Conservation (phyloP, 768 basidiomycete genomes). For the Suillus hirtellus region DNA sequence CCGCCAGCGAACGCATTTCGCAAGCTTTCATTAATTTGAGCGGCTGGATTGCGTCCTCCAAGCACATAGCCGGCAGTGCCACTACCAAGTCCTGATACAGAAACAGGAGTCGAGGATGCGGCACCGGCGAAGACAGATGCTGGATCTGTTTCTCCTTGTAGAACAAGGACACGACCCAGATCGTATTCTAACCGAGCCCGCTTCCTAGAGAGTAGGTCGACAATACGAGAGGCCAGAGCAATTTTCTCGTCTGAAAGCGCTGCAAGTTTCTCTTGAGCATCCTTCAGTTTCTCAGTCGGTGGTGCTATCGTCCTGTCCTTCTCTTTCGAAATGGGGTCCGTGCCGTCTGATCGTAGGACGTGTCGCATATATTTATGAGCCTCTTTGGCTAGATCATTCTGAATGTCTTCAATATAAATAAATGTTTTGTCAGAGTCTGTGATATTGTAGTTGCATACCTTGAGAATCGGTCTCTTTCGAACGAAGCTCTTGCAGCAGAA, state of each 20-base stretch:
- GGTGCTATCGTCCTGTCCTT: conserved; percentile 33
- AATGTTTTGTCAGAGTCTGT: background rate
- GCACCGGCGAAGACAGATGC: conserved; percentile 32
- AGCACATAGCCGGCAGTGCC: conserved; percentile 30
- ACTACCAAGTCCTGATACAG: conserved; percentile 14
- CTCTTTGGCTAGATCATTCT: conserved; percentile 46
- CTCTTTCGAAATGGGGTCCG: conserved; percentile 32
- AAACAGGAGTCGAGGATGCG: conserved; percentile 23
- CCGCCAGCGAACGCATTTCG: conserved; percentile 36
- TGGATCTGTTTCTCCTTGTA: conserved; percentile 45
- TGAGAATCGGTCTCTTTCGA: conserved; percentile 44
- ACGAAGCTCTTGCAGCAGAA: conserved; percentile 49
- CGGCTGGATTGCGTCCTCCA: conserved; percentile 39
- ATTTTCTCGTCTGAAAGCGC: conserved; percentile 45
- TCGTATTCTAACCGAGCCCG: conserved; percentile 50
- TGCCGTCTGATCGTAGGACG: conserved; percentile 34
- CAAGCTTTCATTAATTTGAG: conserved; percentile 41
- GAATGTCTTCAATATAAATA: conserved; percentile 35
- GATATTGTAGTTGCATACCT: conserved; percentile 28
- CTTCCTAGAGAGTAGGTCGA: conserved; percentile 45
- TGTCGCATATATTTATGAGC: conserved; percentile 45
- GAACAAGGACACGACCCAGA: conserved; percentile 41
- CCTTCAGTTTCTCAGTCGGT: conserved; percentile 32
- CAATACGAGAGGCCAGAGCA: conserved; percentile 40
- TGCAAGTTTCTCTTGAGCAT: conserved; percentile 29